These are phyloP conservation scores for Barnettozyma salicaria DNA, from an alignment of 805 yeast genomes.

Conservation along the genomic window DNA sequence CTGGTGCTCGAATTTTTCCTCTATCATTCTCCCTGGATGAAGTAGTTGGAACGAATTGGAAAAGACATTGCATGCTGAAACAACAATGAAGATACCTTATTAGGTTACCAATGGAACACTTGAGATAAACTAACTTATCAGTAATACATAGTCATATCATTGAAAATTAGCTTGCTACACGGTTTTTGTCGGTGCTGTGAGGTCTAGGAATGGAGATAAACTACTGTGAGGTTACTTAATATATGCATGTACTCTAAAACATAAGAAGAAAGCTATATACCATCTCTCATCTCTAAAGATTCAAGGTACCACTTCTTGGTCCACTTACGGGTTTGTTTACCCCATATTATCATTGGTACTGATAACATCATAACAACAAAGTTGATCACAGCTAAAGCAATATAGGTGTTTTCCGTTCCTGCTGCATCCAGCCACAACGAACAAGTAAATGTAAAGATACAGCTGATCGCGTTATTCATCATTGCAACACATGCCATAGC, in stretches of 20 bases:
- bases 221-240: too few species aligned
- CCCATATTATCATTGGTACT: conserved; percentile 53
- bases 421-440: conserved; percentile 52
- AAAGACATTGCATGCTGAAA: too few species aligned
- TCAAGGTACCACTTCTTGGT: conserved; percentile 51
- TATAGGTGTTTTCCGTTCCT: conserved; percentile 54
- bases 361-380: conserved; percentile 51
- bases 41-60: too few species aligned
- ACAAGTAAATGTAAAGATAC: conserved; percentile 61
- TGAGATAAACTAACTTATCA: too few species aligned
- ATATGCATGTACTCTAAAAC: not conserved
- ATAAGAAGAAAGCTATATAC: conserved; percentile 19
- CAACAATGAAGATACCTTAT: too few species aligned
- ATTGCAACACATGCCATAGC: conserved; percentile 65
- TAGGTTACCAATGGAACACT: too few species aligned
- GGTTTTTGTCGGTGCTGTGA: too few species aligned
- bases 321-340: conserved; percentile 52
- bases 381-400: conserved; percentile 55
- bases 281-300: conserved; percentile 49
- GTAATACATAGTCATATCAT: too few species aligned
- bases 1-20: too few species aligned
- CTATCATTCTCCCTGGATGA: too few species aligned
- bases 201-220: too few species aligned
- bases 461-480: conserved; percentile 58
- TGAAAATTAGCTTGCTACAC: too few species aligned